Conservation (phyloP, 441 rosid species). For the Flueggea neowawraea region DNA sequence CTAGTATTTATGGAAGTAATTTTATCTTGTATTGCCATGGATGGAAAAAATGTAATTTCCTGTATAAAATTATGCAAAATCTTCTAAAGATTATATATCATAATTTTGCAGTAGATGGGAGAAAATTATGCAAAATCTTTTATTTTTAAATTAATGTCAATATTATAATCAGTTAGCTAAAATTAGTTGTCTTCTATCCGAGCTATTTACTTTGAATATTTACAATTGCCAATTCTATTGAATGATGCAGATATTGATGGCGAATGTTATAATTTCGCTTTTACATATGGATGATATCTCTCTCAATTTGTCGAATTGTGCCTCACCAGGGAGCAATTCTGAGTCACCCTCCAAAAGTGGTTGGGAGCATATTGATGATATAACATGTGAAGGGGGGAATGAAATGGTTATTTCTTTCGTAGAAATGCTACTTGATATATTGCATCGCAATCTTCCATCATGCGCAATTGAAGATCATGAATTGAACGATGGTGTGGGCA, state of each 20-base stretch:
- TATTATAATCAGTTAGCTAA: no score
- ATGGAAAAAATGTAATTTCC: no score
- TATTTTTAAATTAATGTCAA: no score
- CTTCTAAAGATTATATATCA: no score
- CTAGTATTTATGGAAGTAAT: not conserved
- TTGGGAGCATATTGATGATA: slow-evolving; percentile 43
- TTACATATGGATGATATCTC: slow-evolving; percentile 87
- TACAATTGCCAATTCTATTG: slow-evolving; percentile 26
- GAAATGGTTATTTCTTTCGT: slow-evolving; percentile 78
- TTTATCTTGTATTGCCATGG: no score
- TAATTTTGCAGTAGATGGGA: no score
- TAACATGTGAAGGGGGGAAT: slow-evolving; percentile 62
- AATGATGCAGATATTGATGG: slow-evolving; percentile 86
- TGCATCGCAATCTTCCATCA: slow-evolving; percentile 67
- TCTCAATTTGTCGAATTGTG: slow-evolving; percentile 53
- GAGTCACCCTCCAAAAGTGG: slow-evolving; percentile 36
- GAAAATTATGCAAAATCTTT: no score
- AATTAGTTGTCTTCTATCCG: slow-evolving; percentile 1
- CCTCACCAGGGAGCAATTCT: slow-evolving; percentile 52
- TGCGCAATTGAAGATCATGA: slow-evolving; percentile 52
- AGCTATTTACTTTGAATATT: slow-evolving; percentile 16
- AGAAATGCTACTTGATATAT: slow-evolving; percentile 67
- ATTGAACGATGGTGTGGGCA: slow-evolving; percentile 46
- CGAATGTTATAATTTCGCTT: slow-evolving; percentile 86
- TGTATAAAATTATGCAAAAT: no score